Conservation (phyloP, 2,329 filamentous ascomycete species). For the Cordyceps militaris region DNA sequence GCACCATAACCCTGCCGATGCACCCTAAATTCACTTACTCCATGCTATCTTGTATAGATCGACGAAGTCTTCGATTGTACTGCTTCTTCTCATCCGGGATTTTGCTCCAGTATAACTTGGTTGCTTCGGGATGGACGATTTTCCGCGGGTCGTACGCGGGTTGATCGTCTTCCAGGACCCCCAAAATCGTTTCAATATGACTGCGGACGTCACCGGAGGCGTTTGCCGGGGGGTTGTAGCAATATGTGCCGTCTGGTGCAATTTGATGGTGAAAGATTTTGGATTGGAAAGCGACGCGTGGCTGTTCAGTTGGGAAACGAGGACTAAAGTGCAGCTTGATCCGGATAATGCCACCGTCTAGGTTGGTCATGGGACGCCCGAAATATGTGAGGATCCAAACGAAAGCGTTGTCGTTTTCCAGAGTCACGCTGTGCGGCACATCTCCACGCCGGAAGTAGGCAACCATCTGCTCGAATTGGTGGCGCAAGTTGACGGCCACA, state of each 20-base stretch:
- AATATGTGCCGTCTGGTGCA: slow-evolving; percentile 70
- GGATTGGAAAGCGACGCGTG: slow-evolving; percentile 73
- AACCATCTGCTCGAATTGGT: slow-evolving; percentile 77
- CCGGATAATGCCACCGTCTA: slow-evolving; percentile 84
- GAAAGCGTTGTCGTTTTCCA: slow-evolving; percentile 80
- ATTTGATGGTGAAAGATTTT: slow-evolving; percentile 84
- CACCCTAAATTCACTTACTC: slow-evolving; percentile 39
- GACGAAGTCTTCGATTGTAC: slow-evolving; percentile 74
- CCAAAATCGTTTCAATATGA: slow-evolving; percentile 79
- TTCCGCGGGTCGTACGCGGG: slow-evolving; percentile 87
- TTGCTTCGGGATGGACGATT: slow-evolving; percentile 78
- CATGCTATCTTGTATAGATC: slow-evolving; percentile 65
- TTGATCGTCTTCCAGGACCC: slow-evolving; percentile 76
- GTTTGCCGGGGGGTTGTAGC: slow-evolving; percentile 61
- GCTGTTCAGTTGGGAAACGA: slow-evolving; percentile 81
- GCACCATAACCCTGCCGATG: background rate
- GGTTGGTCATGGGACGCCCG: slow-evolving; percentile 83
- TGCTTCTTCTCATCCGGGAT: slow-evolving; percentile 66
- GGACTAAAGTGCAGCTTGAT: slow-evolving; percentile 76
- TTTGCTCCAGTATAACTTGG: slow-evolving; percentile 78
- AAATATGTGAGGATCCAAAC: slow-evolving; percentile 86
- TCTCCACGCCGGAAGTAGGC: slow-evolving; percentile 66
- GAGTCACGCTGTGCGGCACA: slow-evolving; percentile 65
- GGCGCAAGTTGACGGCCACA: slow-evolving; percentile 72
- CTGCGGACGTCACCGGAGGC: slow-evolving; percentile 69